Evolutionary conservation across 495 filamentous ascomycete species (phyloP), one percentile per base, ranked within the genome.

Genomic region (Penicillium flavigenum): DNA sequence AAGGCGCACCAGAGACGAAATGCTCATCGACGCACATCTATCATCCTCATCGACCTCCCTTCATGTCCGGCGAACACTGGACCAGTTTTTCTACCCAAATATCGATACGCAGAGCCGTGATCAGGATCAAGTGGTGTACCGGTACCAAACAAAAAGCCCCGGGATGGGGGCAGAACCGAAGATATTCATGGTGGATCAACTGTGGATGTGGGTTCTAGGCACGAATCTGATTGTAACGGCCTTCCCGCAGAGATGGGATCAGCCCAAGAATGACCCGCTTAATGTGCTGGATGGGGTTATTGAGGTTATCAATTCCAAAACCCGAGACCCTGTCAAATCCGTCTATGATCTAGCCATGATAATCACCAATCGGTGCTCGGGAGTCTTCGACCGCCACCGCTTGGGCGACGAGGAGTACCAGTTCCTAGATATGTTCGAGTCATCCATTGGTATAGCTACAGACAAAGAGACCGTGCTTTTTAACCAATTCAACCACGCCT

Each of bases 121-220:
- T 58, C 72, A 79, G 47, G 86, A 88, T 60, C 87, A 90, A 66
- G 86, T 90, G 5, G 85, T 90, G 3, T 88, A 83, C 60, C 79
- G 86, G 5, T 88, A 88, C 62, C 81, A 78, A 58, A 76, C 72
- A 4, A 66, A 71, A 46, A 65, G 63, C 7, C 63, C 66, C 12
- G 67, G 67, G 17, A 63, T 73, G 12, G 61, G 63, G 1, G 62
- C 73, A n/a, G 83, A 86, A 47, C 79, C 79, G 2, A 89, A 88
- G 60, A 81, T 90, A 10, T 85, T 88, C 63, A 90, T 89, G 86
- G 86, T 90, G 5, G 86, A 89, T 62, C 86, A 89, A 63, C 72
- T 89, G 7, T 90, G 86, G 86, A 80, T 89, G 70, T 89, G 84
- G 84, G 75, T 88, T 20, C 63, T 88, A 8, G 86, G 87, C 2